These are phyloP conservation scores for Beauveria bassiana DNA, from an alignment of 2,329 filamentous ascomycete species.

Conservation along the genomic window DNA sequence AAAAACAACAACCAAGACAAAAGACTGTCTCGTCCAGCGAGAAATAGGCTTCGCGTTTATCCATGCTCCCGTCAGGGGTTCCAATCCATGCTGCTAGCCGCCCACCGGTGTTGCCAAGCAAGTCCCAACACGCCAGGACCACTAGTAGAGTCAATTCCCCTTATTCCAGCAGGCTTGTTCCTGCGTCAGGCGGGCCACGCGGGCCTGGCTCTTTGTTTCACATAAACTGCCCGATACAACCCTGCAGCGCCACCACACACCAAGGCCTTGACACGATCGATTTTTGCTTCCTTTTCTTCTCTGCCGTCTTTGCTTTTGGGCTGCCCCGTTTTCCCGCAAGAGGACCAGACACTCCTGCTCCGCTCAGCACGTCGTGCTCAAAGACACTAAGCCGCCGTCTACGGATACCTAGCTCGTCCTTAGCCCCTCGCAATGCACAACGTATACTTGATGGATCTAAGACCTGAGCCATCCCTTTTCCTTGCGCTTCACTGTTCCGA, in stretches of 20 bases:
- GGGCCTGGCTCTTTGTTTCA: constrained; percentile 6
- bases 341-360: background rate
- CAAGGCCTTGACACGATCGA: background rate
- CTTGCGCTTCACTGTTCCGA: background rate
- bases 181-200: constrained; percentile 6
- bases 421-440: too few species aligned
- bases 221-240: constrained; percentile 8
- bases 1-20: background rate
- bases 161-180: background rate
- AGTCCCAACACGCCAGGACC: background rate
- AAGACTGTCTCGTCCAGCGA: background rate
- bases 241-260: background rate
- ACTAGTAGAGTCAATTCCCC: constrained; percentile 1
- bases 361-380: too few species aligned
- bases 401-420: too few species aligned
- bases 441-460: background rate
- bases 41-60: background rate
- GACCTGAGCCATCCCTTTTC: background rate
- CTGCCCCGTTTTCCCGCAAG: background rate
- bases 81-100: background rate
- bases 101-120: background rate
- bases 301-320: background rate
- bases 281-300: constrained; percentile 1
- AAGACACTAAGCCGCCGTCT: too few species aligned
- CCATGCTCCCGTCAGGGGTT: background rate